A percentile compares a stretch with the other conserved stretches of the same genome.
phyloP scores from a whole-genome alignment of 2,329 filamentous ascomycete species.

The Chaetomium olivaceum region DNA sequence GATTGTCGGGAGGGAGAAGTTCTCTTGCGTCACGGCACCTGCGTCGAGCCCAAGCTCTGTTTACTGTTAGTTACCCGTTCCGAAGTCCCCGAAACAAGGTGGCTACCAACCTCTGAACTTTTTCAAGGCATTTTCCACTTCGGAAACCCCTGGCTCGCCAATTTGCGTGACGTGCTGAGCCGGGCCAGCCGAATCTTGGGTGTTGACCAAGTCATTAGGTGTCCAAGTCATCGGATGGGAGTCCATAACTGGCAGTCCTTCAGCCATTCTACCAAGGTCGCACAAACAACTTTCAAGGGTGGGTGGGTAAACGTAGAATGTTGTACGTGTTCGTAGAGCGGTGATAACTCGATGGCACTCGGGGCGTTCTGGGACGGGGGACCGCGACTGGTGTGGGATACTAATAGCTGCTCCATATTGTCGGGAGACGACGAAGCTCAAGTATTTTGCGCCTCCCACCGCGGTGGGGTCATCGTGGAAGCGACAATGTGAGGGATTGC shows the following conservation, averaged over 20 bases:
- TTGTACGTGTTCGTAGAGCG: not conserved
- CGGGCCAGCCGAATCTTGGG: not conserved
- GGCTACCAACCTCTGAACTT: conserved; percentile 21
- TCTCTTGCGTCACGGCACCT: conserved; percentile 40
- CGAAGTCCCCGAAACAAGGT: not conserved
- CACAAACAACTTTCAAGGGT: not conserved
- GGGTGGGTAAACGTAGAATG: no score
- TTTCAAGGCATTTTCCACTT: conserved; percentile 21
- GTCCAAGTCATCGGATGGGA: conserved; percentile 25
- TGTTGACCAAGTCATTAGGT: conserved; percentile 13
- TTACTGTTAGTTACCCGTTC: conserved; percentile 8
- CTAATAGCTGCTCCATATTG: not conserved
- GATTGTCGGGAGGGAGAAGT: conserved; percentile 46
- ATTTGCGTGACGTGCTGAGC: conserved; percentile 15
- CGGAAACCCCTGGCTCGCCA: conserved; percentile 9
- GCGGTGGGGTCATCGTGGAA: not conserved
- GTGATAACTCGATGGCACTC: not conserved
- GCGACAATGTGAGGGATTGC: not conserved
- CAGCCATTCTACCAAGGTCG: not conserved
- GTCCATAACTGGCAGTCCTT: not conserved
- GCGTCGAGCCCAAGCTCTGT: conserved; percentile 41
- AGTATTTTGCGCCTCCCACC: not conserved
- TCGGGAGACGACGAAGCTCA: not conserved
- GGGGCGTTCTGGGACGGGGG: not conserved
- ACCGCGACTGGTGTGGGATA: not conserved